These are phyloP conservation scores for Phoma sp. DNA, from an alignment of 2,329 filamentous ascomycete species.

Conservation along the genomic window DNA sequence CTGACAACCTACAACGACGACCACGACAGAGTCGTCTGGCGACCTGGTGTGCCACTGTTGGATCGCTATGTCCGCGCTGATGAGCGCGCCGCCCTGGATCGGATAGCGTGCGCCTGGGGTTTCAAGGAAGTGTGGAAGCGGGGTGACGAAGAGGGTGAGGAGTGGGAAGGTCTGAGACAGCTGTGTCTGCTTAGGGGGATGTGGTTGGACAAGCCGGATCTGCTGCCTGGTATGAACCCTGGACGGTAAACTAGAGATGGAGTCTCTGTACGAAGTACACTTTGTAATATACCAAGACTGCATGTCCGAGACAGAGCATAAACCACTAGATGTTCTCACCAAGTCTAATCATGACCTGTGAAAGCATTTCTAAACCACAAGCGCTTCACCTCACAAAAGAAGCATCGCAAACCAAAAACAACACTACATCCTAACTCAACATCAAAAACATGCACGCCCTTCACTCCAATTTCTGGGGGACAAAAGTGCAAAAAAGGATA, in stretches of 20 bases:
- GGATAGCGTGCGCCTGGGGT: slow-evolving; percentile 87
- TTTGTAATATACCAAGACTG: slow-evolving; percentile 5
- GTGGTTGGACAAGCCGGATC: slow-evolving; percentile 85
- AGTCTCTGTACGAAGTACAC: neutral
- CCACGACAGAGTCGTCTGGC: slow-evolving; percentile 93
- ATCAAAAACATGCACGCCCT: no score
- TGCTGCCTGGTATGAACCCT: slow-evolving; percentile 88
- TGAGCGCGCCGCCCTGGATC: slow-evolving; percentile 85
- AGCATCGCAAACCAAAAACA: slow-evolving; percentile 1
- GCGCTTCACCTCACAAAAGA: slow-evolving; percentile 11
- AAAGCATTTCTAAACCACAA: no score
- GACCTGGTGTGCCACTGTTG: slow-evolving; percentile 78
- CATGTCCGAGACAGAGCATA: neutral
- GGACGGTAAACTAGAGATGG: neutral
- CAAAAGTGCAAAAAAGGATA: no score
- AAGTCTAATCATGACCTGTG: neutral
- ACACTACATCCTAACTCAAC: no score
- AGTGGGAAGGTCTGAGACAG: slow-evolving; percentile 87
- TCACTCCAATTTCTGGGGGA: no score
- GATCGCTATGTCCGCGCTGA: slow-evolving; percentile 89
- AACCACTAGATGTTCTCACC: neutral
- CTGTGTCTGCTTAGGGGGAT: slow-evolving; percentile 84
- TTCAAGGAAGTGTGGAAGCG: slow-evolving; percentile 81
- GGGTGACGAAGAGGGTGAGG: slow-evolving; percentile 88
- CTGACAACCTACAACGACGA: slow-evolving; percentile 90